phyloP scores from a whole-genome alignment of 371 early-diverging fungal genomes.

The Blakeslea trispora region DNA sequence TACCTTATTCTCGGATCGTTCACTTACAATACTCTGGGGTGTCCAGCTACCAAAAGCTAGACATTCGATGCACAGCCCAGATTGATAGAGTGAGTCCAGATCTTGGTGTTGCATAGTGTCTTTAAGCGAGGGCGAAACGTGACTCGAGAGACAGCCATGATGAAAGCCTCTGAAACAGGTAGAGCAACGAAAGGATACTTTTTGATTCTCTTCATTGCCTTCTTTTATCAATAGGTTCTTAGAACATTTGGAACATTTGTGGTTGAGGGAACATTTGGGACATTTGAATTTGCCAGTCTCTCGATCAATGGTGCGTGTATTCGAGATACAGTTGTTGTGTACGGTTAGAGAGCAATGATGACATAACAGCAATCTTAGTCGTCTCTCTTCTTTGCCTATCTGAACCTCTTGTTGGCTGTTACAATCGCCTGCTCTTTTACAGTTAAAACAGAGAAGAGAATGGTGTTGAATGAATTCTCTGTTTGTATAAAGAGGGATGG shows the following conservation, averaged over 20 bases:
- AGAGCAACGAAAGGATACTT: constrained; percentile 39
- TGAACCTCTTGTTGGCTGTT: constrained; percentile 6
- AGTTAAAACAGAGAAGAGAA: constrained; percentile 9
- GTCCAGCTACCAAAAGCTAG: constrained; percentile 14
- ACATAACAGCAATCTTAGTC: constrained; percentile 38
- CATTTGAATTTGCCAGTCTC: constrained; percentile 9
- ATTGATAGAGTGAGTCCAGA: constrained; percentile 25
- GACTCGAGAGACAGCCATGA: constrained; percentile 29
- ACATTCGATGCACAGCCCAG: constrained; percentile 48
- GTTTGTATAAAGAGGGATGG: constrained; percentile 7
- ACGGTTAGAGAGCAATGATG: constrained; percentile 41
- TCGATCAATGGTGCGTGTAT: not conserved
- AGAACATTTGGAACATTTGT: constrained; percentile 18
- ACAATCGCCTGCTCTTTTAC: constrained; percentile 2
- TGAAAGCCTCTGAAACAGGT: constrained; percentile 45
- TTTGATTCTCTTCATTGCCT: not conserved
- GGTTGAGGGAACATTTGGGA: constrained; percentile 7
- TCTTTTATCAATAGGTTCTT: not conserved
- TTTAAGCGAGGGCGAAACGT: constrained; percentile 5
- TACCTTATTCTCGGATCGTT: constrained; percentile 3
- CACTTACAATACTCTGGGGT: constrained; percentile 6
- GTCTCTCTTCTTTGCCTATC: constrained; percentile 8
- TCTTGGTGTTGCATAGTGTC: constrained; percentile 15
- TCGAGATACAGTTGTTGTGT: constrained; percentile 42
- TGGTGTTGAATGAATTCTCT: constrained; percentile 9